phyloP scores from a whole-genome alignment of 2,329 filamentous ascomycete species.

The Microdochium trichocladiopsis region DNA sequence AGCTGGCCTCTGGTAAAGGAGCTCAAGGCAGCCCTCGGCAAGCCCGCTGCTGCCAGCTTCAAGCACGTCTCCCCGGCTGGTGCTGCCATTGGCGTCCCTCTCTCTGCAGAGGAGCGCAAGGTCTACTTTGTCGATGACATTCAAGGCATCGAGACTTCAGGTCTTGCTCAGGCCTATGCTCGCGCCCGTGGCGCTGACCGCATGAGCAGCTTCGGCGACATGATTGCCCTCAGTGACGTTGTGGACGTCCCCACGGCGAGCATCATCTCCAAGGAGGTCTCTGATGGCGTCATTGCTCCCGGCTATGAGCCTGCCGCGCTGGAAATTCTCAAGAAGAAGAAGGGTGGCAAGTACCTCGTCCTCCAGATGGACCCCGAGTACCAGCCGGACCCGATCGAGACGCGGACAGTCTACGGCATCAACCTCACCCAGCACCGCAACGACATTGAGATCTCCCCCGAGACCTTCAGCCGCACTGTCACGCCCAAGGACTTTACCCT shows the following conservation, averaged over 20 bases:
- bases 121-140: constrained; percentile 99
- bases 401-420: constrained; percentile 83
- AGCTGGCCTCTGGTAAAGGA: constrained; percentile 97
- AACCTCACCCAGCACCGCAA: constrained; percentile 88
- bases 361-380: constrained; percentile 91
- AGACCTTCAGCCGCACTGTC: constrained; percentile 79
- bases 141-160: constrained; percentile 75
- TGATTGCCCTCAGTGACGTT: constrained; percentile 86
- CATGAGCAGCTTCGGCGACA: constrained; percentile 97
- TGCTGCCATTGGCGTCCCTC: constrained; percentile 84
- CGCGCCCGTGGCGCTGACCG: constrained; percentile 92
- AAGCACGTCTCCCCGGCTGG: constrained; percentile 98
- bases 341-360: constrained; percentile 93
- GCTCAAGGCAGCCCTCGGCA: constrained; percentile 78
- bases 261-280: constrained; percentile 97
- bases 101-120: constrained; percentile 83
- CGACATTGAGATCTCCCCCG: constrained; percentile 76
- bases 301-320: constrained; percentile 80
- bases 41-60: constrained; percentile 92
- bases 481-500: constrained; percentile 76
- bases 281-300: constrained; percentile 91
- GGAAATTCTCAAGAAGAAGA: constrained; percentile 93
- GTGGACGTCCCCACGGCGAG: constrained; percentile 91
- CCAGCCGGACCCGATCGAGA: constrained; percentile 73
- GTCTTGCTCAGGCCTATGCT: constrained; percentile 88